Base-by-base conservation (phyloP, 176 grass and related monocot species). In the Chrysopogon serrulatus region DNA sequence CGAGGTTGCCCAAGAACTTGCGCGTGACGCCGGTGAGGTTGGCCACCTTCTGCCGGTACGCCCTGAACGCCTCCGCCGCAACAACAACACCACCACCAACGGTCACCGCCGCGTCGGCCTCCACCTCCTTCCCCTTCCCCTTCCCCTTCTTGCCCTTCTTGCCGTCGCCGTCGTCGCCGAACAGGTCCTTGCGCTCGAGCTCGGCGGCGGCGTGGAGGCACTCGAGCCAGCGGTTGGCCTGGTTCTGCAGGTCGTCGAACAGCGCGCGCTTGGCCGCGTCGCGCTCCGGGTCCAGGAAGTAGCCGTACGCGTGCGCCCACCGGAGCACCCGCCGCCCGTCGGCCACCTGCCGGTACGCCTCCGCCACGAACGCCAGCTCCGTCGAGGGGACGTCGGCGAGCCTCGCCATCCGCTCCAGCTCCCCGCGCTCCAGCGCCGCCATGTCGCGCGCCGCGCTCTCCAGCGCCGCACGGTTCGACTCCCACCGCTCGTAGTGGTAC, bases 401-500 rank as follows among this genome's bases (percentile, higher is more conserved):
- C 0, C 2, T 5, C 4, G 45, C 65, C 66, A 82, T 26, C 35
- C 12, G 12, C 10, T 31, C 9, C 16, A 71, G 35, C 14, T 13
- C 40, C 2, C 34, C 53, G 0, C 8, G 0, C 4, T 82, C n/a
- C 5, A 82, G 45, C 15, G 5, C 0, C 4, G 2, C 49, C 48
- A 14, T 30, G 79, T 82, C 79, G 5, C 8, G 0, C 8, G 19
- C 24, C 66, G 0, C 79, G 34, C 2, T 7, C 5, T 42, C 8
- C 35, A 68, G 45, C 2, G 66, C 56, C 5, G 2, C 1, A 0
- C 18, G 19, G 76, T 88, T 88, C 21, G 86, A 36, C 24, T 17
- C 79, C 86, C 79, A 88, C 4, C 79, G 73, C 40, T 88, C 74
- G 82, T 88, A 88, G 53, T 83, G 77, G 76, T 88, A 14, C 67